Evolutionary conservation across 176 grass and related monocot genomes (phyloP).

Genomic region (Pharus latifolius): DNA sequence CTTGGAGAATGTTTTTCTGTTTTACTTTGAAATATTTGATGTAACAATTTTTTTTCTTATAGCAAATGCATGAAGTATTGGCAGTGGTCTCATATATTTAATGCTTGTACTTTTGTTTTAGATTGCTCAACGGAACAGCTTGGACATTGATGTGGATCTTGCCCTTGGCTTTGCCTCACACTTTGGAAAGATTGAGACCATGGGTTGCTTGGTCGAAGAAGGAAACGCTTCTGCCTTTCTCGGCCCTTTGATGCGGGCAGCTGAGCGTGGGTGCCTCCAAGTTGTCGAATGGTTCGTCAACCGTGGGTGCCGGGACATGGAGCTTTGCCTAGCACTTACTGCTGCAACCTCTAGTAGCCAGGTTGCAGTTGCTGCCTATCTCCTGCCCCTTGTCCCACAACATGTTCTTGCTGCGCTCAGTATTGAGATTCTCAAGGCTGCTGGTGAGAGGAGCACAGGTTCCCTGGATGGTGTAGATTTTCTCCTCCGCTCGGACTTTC

Average conservation of each 20-base stretch:
- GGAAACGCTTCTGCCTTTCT: constrained; percentile 68
- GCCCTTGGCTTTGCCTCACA: constrained; percentile 86
- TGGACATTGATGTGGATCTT: constrained; percentile 96
- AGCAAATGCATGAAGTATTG: background rate
- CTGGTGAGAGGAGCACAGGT: constrained; percentile 75
- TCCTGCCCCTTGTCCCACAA: constrained; percentile 70
- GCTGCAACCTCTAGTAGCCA: constrained; percentile 75
- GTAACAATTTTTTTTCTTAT: background rate
- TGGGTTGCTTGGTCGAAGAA: constrained; percentile 85
- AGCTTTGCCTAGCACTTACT: constrained; percentile 85
- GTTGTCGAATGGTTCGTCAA: constrained; percentile 86
- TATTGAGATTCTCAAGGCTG: constrained; percentile 84
- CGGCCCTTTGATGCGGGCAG: constrained; percentile 85
- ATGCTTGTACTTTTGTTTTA: constrained; percentile 30
- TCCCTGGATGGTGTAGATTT: constrained; percentile 76
- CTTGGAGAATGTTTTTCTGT: background rate
- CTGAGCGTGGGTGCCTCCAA: constrained; percentile 66
- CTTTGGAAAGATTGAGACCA: constrained; percentile 76
- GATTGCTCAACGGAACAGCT: constrained; percentile 91
- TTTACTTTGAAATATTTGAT: background rate
- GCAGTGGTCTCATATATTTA: constrained; percentile 15
- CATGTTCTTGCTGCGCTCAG: constrained; percentile 80
- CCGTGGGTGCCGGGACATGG: constrained; percentile 86
- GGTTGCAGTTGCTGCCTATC: constrained; percentile 51
- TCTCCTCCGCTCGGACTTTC: constrained; percentile 74